Evolutionary conservation across 1,284 basidiomycete genomes (phyloP), one percentile per base, ranked within the genome.

Genomic region (Leccinum subrobustum): DNA sequence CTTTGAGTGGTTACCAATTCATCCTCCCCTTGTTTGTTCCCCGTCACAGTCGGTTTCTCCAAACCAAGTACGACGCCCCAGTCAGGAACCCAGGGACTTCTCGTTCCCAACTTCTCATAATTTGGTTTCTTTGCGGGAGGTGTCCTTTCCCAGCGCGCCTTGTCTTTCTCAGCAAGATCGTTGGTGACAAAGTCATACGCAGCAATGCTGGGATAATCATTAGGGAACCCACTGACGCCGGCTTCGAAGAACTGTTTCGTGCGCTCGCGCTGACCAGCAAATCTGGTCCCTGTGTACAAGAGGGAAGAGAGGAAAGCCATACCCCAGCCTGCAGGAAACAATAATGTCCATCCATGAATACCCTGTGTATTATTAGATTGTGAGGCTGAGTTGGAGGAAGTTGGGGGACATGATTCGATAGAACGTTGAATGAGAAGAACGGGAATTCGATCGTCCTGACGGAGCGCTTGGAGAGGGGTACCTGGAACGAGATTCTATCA

Each of bases 241-340:
- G 89, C 85, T 75, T 97, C 95, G 65, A 92, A 93, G 48, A 83
- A 79, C 67, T 94, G 91, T 3, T 86, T 86, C 64, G 82, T 81
- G 20, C 87, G 82, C 70, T 96, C 92, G 18, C 86, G 83, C 66
- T 95, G 86, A 1, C 95, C 95, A 2, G 82, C 89, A 7, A 95
- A 82, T 3, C 92, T 87, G 0, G 90, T 91, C 23, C 89, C 88
- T 1, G 93, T 93, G 73, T 87, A 87, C 7, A 83, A 81, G 48
- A 98, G 82, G 0, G 94, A 95, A 27, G 82, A 82, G 63, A 93
- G 85, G 75, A 97, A 92, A 1, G 93, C 80, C 88, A 94, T 95
- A 1, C 84, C 81, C 94, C 94, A 98, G 8, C 92, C 92, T 1
- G 85, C 79, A 1, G 95, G 95, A 33, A 96, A 74, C 27, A 96